Conservation (phyloP, 805 yeast genomes). For the Nakazawaea siamensis region DNA sequence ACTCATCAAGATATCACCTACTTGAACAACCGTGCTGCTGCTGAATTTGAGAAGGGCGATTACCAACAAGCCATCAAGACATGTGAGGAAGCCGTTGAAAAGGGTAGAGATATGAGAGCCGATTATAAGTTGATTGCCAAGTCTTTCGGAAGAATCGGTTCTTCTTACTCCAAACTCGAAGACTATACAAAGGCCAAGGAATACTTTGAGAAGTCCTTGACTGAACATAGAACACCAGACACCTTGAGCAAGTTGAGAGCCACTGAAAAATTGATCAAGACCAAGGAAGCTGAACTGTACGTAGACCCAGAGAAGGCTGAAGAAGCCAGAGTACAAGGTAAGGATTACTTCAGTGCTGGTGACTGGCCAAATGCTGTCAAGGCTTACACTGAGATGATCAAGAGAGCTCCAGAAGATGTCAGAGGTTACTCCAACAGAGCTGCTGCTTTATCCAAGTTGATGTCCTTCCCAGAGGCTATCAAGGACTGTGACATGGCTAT, state of each 20-base stretch:
- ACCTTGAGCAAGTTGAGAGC: conserved; percentile 79
- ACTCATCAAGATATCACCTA: conserved; percentile 75
- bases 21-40: conserved; percentile 95
- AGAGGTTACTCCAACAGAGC: conserved; percentile 98
- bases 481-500: conserved; percentile 89
- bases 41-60: conserved; percentile 93
- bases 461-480: conserved; percentile 96
- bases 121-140: conserved; percentile 90
- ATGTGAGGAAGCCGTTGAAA: conserved; percentile 74
- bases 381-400: conserved; percentile 91
- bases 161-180: conserved; percentile 64
- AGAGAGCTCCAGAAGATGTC: conserved; percentile 95
- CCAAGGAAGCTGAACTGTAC: conserved; percentile 68
- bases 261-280: conserved; percentile 80
- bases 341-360: conserved; percentile 76
- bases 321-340: conserved; percentile 90
- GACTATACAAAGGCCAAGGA: conserved; percentile 69
- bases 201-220: conserved; percentile 80
- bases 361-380: conserved; percentile 97
- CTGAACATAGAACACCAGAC: conserved; percentile 96
- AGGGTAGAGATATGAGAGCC: conserved; percentile 84
- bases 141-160: conserved; percentile 89
- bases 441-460: conserved; percentile 87
- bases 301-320: conserved; percentile 90
- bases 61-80: conserved; percentile 78